Evolutionary conservation across 73 alveolate genomes (phyloP).

Genomic region (Stentor roeselii): DNA sequence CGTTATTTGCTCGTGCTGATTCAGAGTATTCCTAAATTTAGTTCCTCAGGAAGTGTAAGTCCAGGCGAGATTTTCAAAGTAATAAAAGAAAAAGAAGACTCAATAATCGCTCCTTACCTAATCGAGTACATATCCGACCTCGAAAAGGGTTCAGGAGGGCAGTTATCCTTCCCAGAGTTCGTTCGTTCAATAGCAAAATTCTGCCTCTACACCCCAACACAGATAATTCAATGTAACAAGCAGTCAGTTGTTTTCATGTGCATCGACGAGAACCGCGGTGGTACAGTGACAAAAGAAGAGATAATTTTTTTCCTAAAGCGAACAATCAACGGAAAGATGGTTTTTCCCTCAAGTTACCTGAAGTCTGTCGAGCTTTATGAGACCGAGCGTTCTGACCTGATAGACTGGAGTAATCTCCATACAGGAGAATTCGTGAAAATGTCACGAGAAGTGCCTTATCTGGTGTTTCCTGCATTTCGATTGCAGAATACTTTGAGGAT

Average conservation of each 20-base stretch:
- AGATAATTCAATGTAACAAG: slow-evolving; percentile 7
- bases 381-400: slow-evolving; percentile 1
- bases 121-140: slow-evolving; percentile 15
- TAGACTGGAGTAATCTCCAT: slow-evolving; percentile 14
- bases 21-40: background rate
- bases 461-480: slow-evolving; percentile 22
- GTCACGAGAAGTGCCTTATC: background rate
- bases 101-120: slow-evolving; percentile 28
- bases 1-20: background rate
- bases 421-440: slow-evolving; percentile 20
- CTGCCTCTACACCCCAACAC: background rate
- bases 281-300: slow-evolving; percentile 8
- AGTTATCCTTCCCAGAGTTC: slow-evolving; percentile 5
- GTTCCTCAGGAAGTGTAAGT: slow-evolving; percentile 26
- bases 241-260: slow-evolving; percentile 9
- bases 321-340: background rate
- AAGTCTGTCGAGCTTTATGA: slow-evolving; percentile 23
- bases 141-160: slow-evolving; percentile 15
- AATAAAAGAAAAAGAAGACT: slow-evolving; percentile 20
- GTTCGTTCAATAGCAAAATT: slow-evolving; percentile 6
- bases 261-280: slow-evolving; percentile 23
- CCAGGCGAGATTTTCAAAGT: slow-evolving; percentile 22
- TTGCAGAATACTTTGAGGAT: background rate
- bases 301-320: slow-evolving; percentile 10
- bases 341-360: slow-evolving; percentile 11